Evolutionary conservation across 345 rosid species (phyloP), one percentile per base, ranked within the genome.

Genomic region (Salix koriyanagi): DNA sequence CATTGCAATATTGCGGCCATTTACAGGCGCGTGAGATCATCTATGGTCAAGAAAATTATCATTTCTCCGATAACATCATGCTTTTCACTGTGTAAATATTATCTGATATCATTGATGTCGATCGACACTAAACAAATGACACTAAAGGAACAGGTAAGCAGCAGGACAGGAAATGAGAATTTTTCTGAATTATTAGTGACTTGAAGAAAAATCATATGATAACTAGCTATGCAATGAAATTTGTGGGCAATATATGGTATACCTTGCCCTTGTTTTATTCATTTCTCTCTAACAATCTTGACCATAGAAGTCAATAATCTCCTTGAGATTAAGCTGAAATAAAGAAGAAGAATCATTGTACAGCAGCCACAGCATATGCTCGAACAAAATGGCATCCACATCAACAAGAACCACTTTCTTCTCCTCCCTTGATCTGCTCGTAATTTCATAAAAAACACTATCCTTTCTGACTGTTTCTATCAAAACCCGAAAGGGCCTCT

Each of bases 301-400:
- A 73, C 90, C 84, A 79, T 92, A 94, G 77, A 94, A 94, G 56
- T 94, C 91, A 67, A 90, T 88, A 54, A 94, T 88, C 88, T 94
- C 96, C 74, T 84, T 69, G 37, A 94, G 83, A 83, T 94, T 89
- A 64, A 94, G 90, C 87, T 87, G 77, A 70, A 86, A 90, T 77
- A 92, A 79, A 76, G 94, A 88, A 66, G 94, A 86, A 44, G 70
- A 84, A 78, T 92, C 97, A 71, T 91, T 92, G 12, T 84, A 76
- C 90, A 91, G 79, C 79, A 94, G 85, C 97, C 96, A 94, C 71
- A 92, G 15, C 94, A 94, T 91, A 76, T 94, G 98, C 85, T 94
- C 98, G 67, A 92, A 94, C 89, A 94, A 81, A 66, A 94, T 88
- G 0, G 97, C 86, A 80, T 94, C 98, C 14, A 92, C 87, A 60